Evolutionary conservation across 2,329 filamentous ascomycete species (phyloP).

Genomic region (Epicoccum sorghinum): DNA sequence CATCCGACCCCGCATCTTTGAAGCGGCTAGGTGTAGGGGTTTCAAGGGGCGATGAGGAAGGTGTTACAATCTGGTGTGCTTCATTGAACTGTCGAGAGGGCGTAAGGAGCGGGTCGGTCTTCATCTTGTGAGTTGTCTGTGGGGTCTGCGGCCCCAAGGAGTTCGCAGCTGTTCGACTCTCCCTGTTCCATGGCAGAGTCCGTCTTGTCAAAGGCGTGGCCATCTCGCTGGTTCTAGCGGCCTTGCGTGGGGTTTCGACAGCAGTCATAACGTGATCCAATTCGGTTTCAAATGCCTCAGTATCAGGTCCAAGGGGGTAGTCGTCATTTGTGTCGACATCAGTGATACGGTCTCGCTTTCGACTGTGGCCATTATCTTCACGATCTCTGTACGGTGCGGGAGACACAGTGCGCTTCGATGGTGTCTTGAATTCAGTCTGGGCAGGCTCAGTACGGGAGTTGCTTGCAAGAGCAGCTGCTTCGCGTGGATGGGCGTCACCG

Average conservation of each 20-base stretch:
- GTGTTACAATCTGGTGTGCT: conserved; percentile 19
- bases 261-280: conserved; percentile 32
- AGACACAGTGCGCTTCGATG: conserved; percentile 22
- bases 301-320: conserved; percentile 38
- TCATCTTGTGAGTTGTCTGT: conserved; percentile 24
- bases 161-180: conserved; percentile 5
- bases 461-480: conserved; percentile 54
- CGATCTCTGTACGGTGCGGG: conserved; percentile 25
- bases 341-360: conserved; percentile 39
- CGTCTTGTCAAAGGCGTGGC: conserved; percentile 45
- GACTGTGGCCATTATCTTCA: conserved; percentile 12
- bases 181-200: conserved; percentile 49
- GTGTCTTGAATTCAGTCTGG: conserved; percentile 16
- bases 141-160: conserved; percentile 36
- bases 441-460: conserved; percentile 53
- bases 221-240: conserved; percentile 44
- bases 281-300: conserved; percentile 42
- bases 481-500: conserved; percentile 57
- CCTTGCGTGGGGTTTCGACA: conserved; percentile 52
- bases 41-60: conserved; percentile 30
- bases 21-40: conserved; percentile 46
- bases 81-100: conserved; percentile 20
- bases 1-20: conserved; percentile 25
- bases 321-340: conserved; percentile 42
- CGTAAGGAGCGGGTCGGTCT: conserved; percentile 22